Evolutionary conservation across 306 rosid species (phyloP).

Genomic region (Sicyos baderoa): DNA sequence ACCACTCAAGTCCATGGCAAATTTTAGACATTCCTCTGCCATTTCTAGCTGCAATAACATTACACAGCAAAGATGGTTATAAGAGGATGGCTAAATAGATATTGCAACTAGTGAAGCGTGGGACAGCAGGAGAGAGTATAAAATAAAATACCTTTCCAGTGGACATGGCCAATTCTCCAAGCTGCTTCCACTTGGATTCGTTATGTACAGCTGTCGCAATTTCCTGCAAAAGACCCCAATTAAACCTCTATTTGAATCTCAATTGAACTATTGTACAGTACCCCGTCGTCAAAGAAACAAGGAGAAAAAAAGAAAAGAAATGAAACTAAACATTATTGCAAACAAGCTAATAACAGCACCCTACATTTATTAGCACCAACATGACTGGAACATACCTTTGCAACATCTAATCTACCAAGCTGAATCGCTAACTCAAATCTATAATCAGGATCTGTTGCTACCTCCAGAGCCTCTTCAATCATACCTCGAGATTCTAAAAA

Average conservation of each 20-base stretch:
- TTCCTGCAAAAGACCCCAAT: slow-evolving; percentile 34
- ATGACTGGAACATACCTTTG: slow-evolving; percentile 52
- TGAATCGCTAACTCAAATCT: slow-evolving; percentile 90
- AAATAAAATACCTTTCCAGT: slow-evolving; percentile 56
- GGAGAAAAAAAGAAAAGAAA: background rate
- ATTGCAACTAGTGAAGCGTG: background rate
- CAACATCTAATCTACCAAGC: slow-evolving; percentile 87
- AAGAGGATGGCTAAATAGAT: background rate
- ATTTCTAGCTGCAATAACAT: slow-evolving; percentile 73
- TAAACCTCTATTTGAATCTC: background rate
- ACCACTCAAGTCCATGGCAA: slow-evolving; percentile 96
- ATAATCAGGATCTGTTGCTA: slow-evolving; percentile 92
- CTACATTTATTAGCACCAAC: slow-evolving; percentile 8
- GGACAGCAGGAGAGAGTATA: background rate
- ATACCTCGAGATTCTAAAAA: slow-evolving; percentile 95
- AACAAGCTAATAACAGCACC: background rate
- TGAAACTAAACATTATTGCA: background rate
- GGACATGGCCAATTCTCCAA: slow-evolving; percentile 93
- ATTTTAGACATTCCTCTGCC: slow-evolving; percentile 92
- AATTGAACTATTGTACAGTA: background rate
- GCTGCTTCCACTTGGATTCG: slow-evolving; percentile 97
- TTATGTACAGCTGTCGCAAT: slow-evolving; percentile 66
- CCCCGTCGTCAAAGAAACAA: slow-evolving; percentile 1
- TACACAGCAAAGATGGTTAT: slow-evolving; percentile 9
- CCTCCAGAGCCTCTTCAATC: slow-evolving; percentile 91